Base-by-base conservation (phyloP, 1,284 basidiomycete species). In the Ceratobasidium sp. region DNA sequence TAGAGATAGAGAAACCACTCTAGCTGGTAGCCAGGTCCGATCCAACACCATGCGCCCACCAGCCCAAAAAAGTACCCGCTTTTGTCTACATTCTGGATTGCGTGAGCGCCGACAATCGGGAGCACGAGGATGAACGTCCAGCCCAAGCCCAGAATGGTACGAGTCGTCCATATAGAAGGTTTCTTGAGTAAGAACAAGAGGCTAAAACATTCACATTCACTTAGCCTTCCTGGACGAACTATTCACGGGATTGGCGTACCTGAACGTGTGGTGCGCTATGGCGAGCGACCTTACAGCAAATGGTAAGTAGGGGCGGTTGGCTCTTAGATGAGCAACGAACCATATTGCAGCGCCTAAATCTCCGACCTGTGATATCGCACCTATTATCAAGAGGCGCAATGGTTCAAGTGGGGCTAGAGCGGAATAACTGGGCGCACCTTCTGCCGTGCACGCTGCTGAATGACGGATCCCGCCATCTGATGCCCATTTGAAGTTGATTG, bases 31-130 rank as follows among this genome's bases (percentile, higher is more conserved):
- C 49, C 65, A 37, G 54, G 51, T 6, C 65, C 65, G 7, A 69
- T 37, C 65, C 65, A 69, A 29, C 65, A 69, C 65, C 65, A 69
- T 24, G 65, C 65, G 51, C 65, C 65, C 9, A 51, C 43, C 29
- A 69, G 27, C 7, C 65, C 65, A 29, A 56, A 69, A 29, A 69
- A 69, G 46, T 54, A 39, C 11, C 65, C 65, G 22, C 22, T 41
- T 2, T 1, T 22, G 16, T 58, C 37, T 6, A 69, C 34, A 14
- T 69, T 37, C 39, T 69, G 27, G 24, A 69, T 69, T 1, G 43
- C 34, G 53, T 53, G 41, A 7, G 65, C 51, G 7, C 65, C 65
- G 31, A 34, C 34, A 58, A 31, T 13, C 31, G 31, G 31, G 31
- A 34, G 31, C 6, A 34, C 31, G 31, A 34, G 31, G 31, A 34